Evolutionary conservation across 257 asterid genomes (phyloP).

Genomic region (Henckelia pumila): DNA sequence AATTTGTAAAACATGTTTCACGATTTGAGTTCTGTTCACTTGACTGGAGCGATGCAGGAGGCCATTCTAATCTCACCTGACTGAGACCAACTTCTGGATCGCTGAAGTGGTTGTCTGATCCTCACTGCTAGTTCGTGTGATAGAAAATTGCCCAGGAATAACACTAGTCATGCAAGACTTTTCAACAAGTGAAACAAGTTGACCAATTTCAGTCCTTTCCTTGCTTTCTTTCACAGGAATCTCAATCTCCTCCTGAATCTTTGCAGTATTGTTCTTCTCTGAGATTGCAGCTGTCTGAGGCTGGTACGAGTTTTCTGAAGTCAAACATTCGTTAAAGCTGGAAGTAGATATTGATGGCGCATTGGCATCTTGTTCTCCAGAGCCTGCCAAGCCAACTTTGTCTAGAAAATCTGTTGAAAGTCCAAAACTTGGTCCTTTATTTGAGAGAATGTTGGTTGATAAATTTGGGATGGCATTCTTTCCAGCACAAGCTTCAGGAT

Average conservation of each 20-base stretch:
- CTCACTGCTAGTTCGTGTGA: slow-evolving; percentile 25
- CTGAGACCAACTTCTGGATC: slow-evolving; percentile 27
- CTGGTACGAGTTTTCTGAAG: slow-evolving; percentile 30
- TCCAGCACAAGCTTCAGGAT: slow-evolving; percentile 35
- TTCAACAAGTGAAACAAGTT: slow-evolving; percentile 25
- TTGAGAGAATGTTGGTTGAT: slow-evolving; percentile 31
- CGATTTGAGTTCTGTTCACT: slow-evolving; percentile 5
- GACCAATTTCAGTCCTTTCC: slow-evolving; percentile 37
- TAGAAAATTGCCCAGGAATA: slow-evolving; percentile 20
- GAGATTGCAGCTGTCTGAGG: slow-evolving; percentile 33
- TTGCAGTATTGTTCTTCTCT: slow-evolving; percentile 29
- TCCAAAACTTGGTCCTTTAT: slow-evolving; percentile 34
- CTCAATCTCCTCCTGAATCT: slow-evolving; percentile 30
- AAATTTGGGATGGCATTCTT: slow-evolving; percentile 26
- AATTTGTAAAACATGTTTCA: background rate
- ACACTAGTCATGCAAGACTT: slow-evolving; percentile 16
- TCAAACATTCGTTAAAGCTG: slow-evolving; percentile 26
- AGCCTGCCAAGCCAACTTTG: slow-evolving; percentile 30
- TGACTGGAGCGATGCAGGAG: slow-evolving; percentile 16
- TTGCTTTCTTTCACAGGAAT: slow-evolving; percentile 25
- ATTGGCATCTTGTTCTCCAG: slow-evolving; percentile 36
- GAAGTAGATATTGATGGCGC: slow-evolving; percentile 29
- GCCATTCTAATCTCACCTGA: slow-evolving; percentile 38
- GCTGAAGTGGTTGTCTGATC: slow-evolving; percentile 33
- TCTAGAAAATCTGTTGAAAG: slow-evolving; percentile 37